Evolutionary conservation across 371 early-diverging fungal species (phyloP).

Genomic region (Mortierella sp.): DNA sequence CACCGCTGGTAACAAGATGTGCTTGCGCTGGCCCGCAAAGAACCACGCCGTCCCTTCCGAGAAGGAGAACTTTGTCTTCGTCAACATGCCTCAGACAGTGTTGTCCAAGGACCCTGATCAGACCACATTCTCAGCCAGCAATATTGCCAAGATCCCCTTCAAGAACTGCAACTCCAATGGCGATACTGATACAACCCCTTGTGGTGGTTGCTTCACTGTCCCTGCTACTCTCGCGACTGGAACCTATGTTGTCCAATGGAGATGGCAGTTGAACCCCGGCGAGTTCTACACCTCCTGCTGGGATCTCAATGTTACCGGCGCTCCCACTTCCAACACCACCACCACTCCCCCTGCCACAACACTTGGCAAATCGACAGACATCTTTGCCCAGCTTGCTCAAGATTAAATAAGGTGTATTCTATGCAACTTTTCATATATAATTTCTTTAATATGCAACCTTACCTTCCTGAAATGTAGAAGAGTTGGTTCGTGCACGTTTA

Average conservation of each 20-base stretch:
- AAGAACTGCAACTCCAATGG: conserved; percentile 34
- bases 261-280: conserved; percentile 37
- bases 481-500: no score
- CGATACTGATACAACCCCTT: conserved; percentile 32
- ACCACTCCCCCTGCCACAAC: not conserved
- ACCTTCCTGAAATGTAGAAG: no score
- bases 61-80: conserved; percentile 19
- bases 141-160: conserved; percentile 30
- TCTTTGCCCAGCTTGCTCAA: conserved; percentile 37
- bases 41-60: conserved; percentile 46
- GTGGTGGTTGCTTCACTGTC: conserved; percentile 46
- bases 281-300: conserved; percentile 56
- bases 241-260: conserved; percentile 50
- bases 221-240: conserved; percentile 19
- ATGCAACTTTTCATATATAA: no score
- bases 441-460: no score
- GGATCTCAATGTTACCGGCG: conserved; percentile 31
- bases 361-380: conserved; percentile 22
- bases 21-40: conserved; percentile 70
- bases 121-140: conserved; percentile 13
- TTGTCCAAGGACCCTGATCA: conserved; percentile 35
- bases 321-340: not conserved
- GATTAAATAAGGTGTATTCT: conserved; percentile 2
- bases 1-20: conserved; percentile 67
- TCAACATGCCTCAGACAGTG: conserved; percentile 41